These are phyloP conservation scores for Hordeum vulgare DNA, from an alignment of 176 grass and related monocot species.

Conservation along the genomic window DNA sequence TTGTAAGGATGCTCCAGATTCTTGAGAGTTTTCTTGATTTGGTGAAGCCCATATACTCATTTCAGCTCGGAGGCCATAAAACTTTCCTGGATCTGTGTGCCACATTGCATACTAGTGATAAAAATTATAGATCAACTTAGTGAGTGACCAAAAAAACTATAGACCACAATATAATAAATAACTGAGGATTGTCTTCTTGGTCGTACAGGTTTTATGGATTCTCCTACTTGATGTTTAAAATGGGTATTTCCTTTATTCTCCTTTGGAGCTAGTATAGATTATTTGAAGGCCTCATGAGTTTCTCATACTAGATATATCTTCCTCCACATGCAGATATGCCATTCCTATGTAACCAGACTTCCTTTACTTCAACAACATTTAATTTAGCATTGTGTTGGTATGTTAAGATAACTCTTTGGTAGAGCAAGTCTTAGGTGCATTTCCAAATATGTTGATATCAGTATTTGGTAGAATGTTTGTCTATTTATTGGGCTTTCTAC, in stretches of 20 bases:
- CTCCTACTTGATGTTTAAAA: background rate
- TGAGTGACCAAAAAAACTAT: background rate
- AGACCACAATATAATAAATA: background rate
- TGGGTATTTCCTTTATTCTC: too few relatives aligned
- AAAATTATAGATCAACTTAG: background rate
- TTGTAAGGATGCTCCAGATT: constrained; percentile 11
- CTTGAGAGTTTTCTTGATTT: constrained; percentile 4
- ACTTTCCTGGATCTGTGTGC: background rate
- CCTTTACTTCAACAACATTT: background rate
- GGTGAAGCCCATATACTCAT: constrained; percentile 12
- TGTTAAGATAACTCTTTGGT: too few relatives aligned
- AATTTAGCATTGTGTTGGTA: too few relatives aligned
- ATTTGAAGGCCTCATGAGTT: background rate
- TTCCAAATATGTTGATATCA: too few relatives aligned
- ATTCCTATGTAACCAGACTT: background rate
- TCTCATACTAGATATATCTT: background rate
- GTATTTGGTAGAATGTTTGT: too few relatives aligned
- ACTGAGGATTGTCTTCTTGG: background rate
- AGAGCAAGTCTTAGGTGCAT: too few relatives aligned
- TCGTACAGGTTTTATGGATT: background rate
- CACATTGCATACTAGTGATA: background rate
- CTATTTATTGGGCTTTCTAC: too few relatives aligned
- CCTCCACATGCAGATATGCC: background rate
- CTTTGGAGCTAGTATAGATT: background rate
- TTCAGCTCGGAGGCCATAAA: constrained; percentile 21